Conservation (phyloP, 805 yeast genomes). For the Ogataea paraovalis region DNA sequence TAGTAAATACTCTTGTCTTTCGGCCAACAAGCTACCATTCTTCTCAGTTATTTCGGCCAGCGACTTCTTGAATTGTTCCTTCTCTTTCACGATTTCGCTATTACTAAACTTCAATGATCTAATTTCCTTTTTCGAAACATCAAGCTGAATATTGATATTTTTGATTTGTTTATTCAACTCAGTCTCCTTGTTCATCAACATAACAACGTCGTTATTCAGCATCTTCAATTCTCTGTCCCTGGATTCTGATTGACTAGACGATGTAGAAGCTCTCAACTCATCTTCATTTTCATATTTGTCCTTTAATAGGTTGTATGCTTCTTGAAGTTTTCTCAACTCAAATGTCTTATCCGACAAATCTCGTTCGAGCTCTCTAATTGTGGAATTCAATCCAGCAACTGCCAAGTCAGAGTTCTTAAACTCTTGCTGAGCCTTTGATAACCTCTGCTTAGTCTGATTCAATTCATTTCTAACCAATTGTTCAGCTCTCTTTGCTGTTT, state of each 20-base stretch:
- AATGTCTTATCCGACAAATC: conserved; percentile 53
- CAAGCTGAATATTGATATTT: conserved; percentile 55
- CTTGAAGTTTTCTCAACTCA: conserved; percentile 47
- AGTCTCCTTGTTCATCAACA: conserved; percentile 60
- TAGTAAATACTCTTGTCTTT: conserved; percentile 43
- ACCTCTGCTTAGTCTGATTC: conserved; percentile 43
- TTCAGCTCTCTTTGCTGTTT: conserved; percentile 61
- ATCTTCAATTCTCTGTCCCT: conserved; percentile 49
- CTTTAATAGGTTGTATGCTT: conserved; percentile 45
- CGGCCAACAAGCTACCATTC: conserved; percentile 37
- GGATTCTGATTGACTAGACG: conserved; percentile 25
- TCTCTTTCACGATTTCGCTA: conserved; percentile 38
- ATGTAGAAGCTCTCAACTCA: conserved; percentile 31
- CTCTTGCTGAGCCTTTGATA: conserved; percentile 50
- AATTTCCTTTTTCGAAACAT: conserved; percentile 45
- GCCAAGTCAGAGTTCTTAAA: conserved; percentile 49
- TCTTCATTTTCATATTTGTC: conserved; percentile 48
- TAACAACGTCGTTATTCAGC: conserved; percentile 49
- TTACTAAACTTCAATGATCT: conserved; percentile 37
- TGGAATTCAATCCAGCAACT: conserved; percentile 48
- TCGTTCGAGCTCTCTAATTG: conserved; percentile 50
- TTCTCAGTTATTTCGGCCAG: conserved; percentile 39
- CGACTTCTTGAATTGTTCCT: conserved; percentile 37
- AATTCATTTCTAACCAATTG: conserved; percentile 49
- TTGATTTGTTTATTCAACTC: conserved; percentile 61